These are phyloP conservation scores for Osmanthus fragrans DNA, from an alignment of 257 asterid species.

Conservation along the genomic window DNA sequence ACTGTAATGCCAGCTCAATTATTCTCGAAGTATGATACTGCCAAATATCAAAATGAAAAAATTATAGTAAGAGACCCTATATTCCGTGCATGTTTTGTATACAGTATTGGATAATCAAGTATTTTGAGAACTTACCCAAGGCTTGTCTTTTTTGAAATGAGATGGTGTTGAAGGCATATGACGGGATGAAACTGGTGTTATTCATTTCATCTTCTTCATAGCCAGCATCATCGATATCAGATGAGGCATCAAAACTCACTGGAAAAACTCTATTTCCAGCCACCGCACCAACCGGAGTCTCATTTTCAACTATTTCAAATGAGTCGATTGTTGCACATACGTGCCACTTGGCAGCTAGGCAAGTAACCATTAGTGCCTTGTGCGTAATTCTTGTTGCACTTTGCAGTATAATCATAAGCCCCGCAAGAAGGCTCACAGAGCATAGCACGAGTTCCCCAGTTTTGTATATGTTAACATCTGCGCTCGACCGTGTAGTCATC, in stretches of 20 bases:
- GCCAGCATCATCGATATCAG: conserved; percentile 74
- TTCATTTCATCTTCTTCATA: conserved; percentile 93
- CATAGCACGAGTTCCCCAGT: conserved; percentile 90
- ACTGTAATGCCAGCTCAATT: conserved; percentile 88
- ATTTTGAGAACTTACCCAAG: conserved; percentile 45
- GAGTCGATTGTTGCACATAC: conserved; percentile 83
- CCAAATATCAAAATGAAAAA: neutral
- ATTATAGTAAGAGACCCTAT: neutral
- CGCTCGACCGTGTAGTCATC: conserved; percentile 63
- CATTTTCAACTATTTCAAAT: conserved; percentile 53
- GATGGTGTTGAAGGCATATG: conserved; percentile 64
- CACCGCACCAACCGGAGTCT: conserved; percentile 39
- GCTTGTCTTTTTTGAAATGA: conserved; percentile 96
- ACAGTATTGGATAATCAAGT: neutral
- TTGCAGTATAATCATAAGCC: conserved; percentile 66
- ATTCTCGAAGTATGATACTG: conserved; percentile 87
- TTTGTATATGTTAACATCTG: conserved; percentile 54
- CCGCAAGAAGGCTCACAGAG: conserved; percentile 82
- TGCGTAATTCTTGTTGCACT: conserved; percentile 93
- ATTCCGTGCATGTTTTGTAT: neutral
- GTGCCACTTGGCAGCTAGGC: conserved; percentile 98
- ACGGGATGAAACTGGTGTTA: conserved; percentile 57
- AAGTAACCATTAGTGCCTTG: conserved; percentile 77
- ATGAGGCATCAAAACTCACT: conserved; percentile 30
- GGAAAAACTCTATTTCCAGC: conserved; percentile 29